Base-by-base conservation (phyloP, 106 monocot species). In the Ottelia alismoides region DNA sequence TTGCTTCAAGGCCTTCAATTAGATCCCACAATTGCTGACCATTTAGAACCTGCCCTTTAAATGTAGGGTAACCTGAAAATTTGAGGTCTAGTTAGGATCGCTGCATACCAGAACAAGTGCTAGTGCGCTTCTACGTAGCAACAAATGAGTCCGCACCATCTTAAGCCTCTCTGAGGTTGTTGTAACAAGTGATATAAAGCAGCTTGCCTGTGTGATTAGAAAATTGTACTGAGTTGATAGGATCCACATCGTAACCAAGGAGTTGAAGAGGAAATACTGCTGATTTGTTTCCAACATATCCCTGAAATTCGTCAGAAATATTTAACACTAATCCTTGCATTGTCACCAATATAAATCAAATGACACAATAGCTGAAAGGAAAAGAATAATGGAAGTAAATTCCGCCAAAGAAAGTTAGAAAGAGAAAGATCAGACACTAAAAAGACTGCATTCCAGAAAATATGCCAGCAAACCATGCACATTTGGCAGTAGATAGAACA, bases 231-330 rank as follows among this genome's bases (percentile, higher is more conserved):
- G 98, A 98, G 56, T 98, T 98, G 66, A 98, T 90, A 20, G 98
- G 98, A 65, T 98, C 90, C 58, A 98, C 98, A 68, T 98, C 98
- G 72, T 77, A 98, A 48, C 98, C 98, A 65, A 98, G 90, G 62
- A 98, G 82, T 63, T 98, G 98, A 74, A 98, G 85, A 44, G 98
- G 98, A 75, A 98, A 98, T 20, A 98, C 98, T 58, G 98, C 90
- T 23, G 98, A 79, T 69, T 98, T 98, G 65, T 98, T 98, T 55
- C 98, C 98, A 61, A 98, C 98, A 55, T 98, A 98, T 68, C 98
- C 98, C 98, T 98, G 53, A 11, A 18, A 45, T 48, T 45, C 1
- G 45, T n/a, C n/a, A n/a, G n/a, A n/a, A n/a, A n/a, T n/a, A n/a
- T n/a, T n/a, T n/a, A n/a, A n/a, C n/a, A n/a, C n/a, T n/a, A n/a